These are phyloP conservation scores for Smallanthus sonchifolius DNA, from an alignment of 129 eudicot species.

Conservation along the genomic window DNA sequence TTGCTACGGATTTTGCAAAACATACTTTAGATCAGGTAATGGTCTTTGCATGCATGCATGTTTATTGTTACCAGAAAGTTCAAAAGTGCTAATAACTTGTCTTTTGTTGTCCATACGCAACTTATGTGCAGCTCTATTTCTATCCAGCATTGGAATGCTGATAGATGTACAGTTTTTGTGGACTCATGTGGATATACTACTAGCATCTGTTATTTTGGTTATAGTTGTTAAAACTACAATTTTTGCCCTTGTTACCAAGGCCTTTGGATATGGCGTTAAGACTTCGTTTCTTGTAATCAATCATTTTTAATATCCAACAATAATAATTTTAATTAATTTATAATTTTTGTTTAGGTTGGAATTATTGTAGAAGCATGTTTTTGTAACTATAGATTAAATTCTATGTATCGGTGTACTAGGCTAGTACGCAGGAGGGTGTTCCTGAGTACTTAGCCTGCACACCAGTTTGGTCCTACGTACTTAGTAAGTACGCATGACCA, in stretches of 20 bases:
- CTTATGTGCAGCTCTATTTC: constrained; percentile 94
- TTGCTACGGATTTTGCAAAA: constrained; percentile 85
- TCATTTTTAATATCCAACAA: too few species aligned
- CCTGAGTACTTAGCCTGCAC: too few species aligned
- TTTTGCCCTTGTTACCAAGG: constrained; percentile 66
- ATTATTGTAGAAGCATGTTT: too few species aligned
- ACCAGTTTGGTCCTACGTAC: too few species aligned
- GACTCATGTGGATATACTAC: constrained; percentile 94
- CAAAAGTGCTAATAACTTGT: background rate
- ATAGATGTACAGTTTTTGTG: constrained; percentile 88
- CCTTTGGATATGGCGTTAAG: constrained; percentile 66
- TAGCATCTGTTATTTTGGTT: constrained; percentile 91
- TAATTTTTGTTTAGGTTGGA: too few species aligned
- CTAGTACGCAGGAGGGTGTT: too few species aligned
- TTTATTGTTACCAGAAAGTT: background rate
- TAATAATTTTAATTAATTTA: too few species aligned
- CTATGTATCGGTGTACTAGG: too few species aligned
- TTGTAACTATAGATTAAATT: too few species aligned
- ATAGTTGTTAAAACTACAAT: constrained; percentile 81
- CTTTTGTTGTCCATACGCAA: constrained; percentile 69
- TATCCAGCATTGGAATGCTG: constrained; percentile 96
- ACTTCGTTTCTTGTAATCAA: constrained; percentile 78
- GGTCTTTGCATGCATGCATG: background rate
- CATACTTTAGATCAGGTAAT: constrained; percentile 95
- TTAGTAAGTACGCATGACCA: too few species aligned